These are phyloP conservation scores for Claviceps monticola DNA, from an alignment of 2,329 filamentous ascomycete species.

Conservation along the genomic window DNA sequence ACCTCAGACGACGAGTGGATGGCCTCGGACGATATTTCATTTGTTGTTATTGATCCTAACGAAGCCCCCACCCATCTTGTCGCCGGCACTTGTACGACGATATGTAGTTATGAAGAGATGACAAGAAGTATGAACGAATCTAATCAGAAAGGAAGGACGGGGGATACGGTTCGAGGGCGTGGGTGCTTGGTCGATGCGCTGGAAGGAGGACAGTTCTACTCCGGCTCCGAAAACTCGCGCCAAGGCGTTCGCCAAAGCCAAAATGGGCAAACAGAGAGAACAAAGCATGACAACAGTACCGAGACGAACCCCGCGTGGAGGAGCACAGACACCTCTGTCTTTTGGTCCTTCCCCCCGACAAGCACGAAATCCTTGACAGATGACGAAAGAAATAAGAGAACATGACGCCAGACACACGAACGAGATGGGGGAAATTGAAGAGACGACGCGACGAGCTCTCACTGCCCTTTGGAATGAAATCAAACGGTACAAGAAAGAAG, in stretches of 20 bases:
- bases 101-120: background rate
- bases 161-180: background rate
- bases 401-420: background rate
- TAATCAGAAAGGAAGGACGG: background rate
- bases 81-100: background rate
- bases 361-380: too few relatives aligned
- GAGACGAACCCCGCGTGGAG: too few relatives aligned
- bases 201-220: background rate
- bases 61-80: background rate
- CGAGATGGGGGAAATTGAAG: background rate
- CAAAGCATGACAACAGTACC: too few relatives aligned
- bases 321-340: too few relatives aligned
- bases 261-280: too few relatives aligned
- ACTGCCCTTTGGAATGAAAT: too few relatives aligned
- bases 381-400: too few relatives aligned
- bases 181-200: too few relatives aligned
- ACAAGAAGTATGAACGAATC: background rate
- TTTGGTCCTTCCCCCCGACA: too few relatives aligned
- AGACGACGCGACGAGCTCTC: background rate
- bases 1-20: background rate
- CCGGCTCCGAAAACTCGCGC: too few relatives aligned
- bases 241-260: too few relatives aligned
- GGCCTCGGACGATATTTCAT: constrained; percentile 1
- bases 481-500: background rate
- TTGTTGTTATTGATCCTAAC: constrained; percentile 1